Percentiles rank a stretch among this genome's conserved stretches.
phyloP scores from a whole-genome alignment of 2,329 filamentous ascomycete species.

The Pyricularia grisea region DNA sequence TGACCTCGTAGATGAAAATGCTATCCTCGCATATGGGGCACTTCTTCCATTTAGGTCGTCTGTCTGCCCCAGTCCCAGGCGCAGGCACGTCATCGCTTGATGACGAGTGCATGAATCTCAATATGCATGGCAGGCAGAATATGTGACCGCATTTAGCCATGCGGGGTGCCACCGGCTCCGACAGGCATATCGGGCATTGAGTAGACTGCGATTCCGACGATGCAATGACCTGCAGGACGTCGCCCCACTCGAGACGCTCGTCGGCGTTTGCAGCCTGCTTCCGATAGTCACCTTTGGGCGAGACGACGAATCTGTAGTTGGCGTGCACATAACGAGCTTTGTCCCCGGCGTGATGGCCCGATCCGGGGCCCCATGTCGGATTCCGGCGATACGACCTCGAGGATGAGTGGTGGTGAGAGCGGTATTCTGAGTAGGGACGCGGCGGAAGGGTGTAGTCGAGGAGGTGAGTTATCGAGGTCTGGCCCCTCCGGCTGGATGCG shows the following conservation, averaged over 20 bases:
- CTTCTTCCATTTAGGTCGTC: conserved; percentile 68
- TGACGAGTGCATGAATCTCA: conserved; percentile 88
- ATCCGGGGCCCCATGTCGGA: conserved; percentile 75
- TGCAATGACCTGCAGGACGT: conserved; percentile 83
- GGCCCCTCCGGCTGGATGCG: conserved; percentile 66
- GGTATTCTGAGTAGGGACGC: conserved; percentile 53
- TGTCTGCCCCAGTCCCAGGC: conserved; percentile 18
- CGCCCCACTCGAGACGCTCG: conserved; percentile 80
- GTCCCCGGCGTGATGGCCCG: conserved; percentile 81
- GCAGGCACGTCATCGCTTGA: conserved; percentile 58
- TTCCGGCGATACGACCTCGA: conserved; percentile 53
- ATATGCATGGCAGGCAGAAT: conserved; percentile 86
- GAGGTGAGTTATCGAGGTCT: conserved; percentile 93
- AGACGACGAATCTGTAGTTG: conserved; percentile 95
- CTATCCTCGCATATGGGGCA: conserved; percentile 93
- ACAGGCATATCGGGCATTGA: conserved; percentile 91
- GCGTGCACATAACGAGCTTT: conserved; percentile 88
- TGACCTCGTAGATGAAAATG: conserved; percentile 83
- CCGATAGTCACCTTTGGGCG: conserved; percentile 69
- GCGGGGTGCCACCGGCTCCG: conserved; percentile 81
- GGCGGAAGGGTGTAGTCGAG: conserved; percentile 78
- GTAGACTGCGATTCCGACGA: conserved; percentile 82
- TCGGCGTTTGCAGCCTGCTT: conserved; percentile 80
- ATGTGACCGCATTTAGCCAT: conserved; percentile 98
- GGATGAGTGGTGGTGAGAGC: conserved; percentile 38